phyloP scores from a whole-genome alignment of 306 rosid genomes.

The Quercus bicolor region DNA sequence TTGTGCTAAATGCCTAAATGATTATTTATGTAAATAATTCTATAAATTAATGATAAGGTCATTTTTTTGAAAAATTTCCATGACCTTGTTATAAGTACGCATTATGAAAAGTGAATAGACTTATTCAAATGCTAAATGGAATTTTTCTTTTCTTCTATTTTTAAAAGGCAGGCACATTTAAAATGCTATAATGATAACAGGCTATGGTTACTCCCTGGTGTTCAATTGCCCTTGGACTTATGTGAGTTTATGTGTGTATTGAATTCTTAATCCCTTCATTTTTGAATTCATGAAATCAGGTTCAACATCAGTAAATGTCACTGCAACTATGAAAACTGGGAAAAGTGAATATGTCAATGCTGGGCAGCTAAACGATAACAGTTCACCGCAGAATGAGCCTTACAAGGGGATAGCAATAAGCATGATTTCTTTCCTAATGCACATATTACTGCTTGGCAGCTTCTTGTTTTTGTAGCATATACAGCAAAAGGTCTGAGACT shows the following conservation, averaged over 20 bases:
- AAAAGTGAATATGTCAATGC: slow-evolving; percentile 75
- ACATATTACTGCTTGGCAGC: slow-evolving; percentile 33
- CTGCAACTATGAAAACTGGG: slow-evolving; percentile 58
- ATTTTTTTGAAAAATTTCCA: too few relatives aligned
- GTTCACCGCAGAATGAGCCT: slow-evolving; percentile 31
- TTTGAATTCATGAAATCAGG: slow-evolving; percentile 41
- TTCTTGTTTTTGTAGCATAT: slow-evolving; percentile 45
- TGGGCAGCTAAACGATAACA: slow-evolving; percentile 56
- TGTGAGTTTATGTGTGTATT: not conserved
- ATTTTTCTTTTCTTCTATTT: too few relatives aligned
- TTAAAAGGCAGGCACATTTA: too few relatives aligned
- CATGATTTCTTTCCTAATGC: slow-evolving; percentile 44
- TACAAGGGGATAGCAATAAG: slow-evolving; percentile 24
- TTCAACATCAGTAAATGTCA: slow-evolving; percentile 75
- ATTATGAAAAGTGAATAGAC: not conserved
- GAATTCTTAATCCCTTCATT: slow-evolving; percentile 11
- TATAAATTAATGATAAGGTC: not conserved
- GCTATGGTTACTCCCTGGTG: not conserved
- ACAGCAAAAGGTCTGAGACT: slow-evolving; percentile 3
- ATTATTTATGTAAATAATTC: not conserved
- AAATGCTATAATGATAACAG: not conserved
- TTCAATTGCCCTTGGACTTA: not conserved
- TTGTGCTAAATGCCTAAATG: not conserved
- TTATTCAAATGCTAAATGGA: not conserved
- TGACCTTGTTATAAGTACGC: too few relatives aligned